Conservation (phyloP, 495 filamentous ascomycete species). For the Neurospora hispaniola region DNA sequence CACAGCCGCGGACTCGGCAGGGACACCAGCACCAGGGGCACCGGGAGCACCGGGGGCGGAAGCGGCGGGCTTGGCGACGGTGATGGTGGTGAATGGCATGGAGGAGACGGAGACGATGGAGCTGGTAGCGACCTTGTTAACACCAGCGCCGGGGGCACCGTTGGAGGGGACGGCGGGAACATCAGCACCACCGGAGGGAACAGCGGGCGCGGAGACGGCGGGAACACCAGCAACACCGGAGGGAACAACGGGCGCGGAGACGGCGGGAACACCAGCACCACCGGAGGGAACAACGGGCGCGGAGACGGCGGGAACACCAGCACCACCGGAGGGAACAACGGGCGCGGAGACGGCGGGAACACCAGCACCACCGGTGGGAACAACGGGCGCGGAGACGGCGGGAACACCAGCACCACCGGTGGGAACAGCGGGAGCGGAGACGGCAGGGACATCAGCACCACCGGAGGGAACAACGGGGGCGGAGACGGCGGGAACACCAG, state of each 20-base stretch:
- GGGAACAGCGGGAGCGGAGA: no score
- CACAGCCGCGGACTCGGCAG: neutral
- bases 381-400: no score
- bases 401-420: no score
- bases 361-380: neutral
- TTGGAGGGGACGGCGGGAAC: neutral
- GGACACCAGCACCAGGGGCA: neutral
- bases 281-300: neutral
- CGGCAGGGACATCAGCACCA: neutral
- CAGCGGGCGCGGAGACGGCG: no score
- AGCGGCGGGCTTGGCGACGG: conserved; percentile 11
- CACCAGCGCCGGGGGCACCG: no score
- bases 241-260: no score
- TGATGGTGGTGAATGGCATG: conserved; percentile 17
- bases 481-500: neutral
- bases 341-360: neutral
- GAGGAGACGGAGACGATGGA: conserved; percentile 3
- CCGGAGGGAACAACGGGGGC: neutral
- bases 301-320: no score
- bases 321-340: no score
- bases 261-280: neutral
- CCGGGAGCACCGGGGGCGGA: neutral
- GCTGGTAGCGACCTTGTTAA: neutral
- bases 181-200: neutral
- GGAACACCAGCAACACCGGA: no score